A percentile compares a stretch with the other conserved stretches of the same genome.
Conservation (phyloP, 1,284 basidiomycete genomes). For the Cutaneotrichosporon curvatum region DNA sequence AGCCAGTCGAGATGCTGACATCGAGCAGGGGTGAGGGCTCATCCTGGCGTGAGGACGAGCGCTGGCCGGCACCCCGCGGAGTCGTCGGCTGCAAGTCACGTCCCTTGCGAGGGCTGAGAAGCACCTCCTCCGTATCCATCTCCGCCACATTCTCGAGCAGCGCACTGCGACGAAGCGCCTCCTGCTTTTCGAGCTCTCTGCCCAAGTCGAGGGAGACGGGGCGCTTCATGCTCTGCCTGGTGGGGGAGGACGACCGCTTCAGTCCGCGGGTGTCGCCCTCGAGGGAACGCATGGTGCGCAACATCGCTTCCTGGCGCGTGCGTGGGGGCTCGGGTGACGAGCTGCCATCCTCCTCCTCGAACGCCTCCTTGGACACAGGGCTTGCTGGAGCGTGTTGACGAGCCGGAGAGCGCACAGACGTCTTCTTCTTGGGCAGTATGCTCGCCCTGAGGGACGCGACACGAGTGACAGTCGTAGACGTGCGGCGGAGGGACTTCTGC, state of each 20-base stretch:
- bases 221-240: not conserved
- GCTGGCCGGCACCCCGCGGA: not conserved
- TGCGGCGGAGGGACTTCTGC: not conserved
- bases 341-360: not conserved
- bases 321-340: not conserved
- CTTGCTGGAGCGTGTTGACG: too few relatives aligned
- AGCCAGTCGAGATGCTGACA: constrained; percentile 4
- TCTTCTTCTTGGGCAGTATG: not conserved
- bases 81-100: too few relatives aligned
- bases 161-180: not conserved
- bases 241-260: not conserved
- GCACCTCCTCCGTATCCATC: not conserved
- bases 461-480: not conserved
- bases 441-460: not conserved
- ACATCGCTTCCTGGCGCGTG: constrained; percentile 22
- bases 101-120: not conserved
- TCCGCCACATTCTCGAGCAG: not conserved
- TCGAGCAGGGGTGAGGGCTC: constrained; percentile 8
- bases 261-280: constrained; percentile 18
- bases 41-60: not conserved
- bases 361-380: too few relatives aligned
- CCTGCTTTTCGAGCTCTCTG: not conserved
- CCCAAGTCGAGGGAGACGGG: not conserved
- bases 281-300: constrained; percentile 33
- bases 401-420: not conserved